Percentiles rank a stretch among this genome's conserved stretches.
These are phyloP conservation scores for Starmerella floricola DNA, from an alignment of 805 yeast species.

Conservation along the genomic window DNA sequence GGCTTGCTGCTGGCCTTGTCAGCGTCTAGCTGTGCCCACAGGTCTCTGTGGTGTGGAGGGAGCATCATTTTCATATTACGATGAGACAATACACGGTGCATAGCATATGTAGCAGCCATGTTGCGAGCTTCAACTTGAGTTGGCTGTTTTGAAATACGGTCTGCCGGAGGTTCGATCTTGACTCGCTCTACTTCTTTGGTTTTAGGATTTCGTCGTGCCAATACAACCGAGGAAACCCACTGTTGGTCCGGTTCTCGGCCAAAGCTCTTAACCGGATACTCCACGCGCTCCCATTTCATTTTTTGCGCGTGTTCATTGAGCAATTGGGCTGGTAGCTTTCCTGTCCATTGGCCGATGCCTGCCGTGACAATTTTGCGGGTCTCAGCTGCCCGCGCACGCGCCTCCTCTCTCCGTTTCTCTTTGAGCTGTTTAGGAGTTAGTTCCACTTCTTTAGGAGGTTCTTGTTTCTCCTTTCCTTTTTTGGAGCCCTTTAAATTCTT, in stretches of 20 bases:
- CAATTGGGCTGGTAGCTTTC: conserved; percentile 78
- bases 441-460: conserved; percentile 13
- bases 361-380: conserved; percentile 36
- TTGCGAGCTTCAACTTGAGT: conserved; percentile 86
- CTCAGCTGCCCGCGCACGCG: conserved; percentile 23
- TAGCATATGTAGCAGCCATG: conserved; percentile 75
- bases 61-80: conserved; percentile 79
- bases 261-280: conserved; percentile 42
- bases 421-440: conserved; percentile 27
- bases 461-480: conserved; percentile 10
- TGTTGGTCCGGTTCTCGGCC: conserved; percentile 34
- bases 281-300: conserved; percentile 79
- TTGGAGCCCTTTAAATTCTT: conserved; percentile 16
- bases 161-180: conserved; percentile 40
- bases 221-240: conserved; percentile 48
- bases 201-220: conserved; percentile 70
- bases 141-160: conserved; percentile 49
- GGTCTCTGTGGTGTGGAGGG: conserved; percentile 65
- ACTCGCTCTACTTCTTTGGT: conserved; percentile 54
- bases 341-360: conserved; percentile 79
- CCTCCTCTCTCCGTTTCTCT: conserved; percentile 30
- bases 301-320: conserved; percentile 80
- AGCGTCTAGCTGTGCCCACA: conserved; percentile 65
- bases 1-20: conserved; percentile 36
- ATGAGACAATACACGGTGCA: conserved; percentile 65